Evolutionary conservation across 768 basidiomycete species (phyloP).

Genomic region (Scleroderma citrinum): DNA sequence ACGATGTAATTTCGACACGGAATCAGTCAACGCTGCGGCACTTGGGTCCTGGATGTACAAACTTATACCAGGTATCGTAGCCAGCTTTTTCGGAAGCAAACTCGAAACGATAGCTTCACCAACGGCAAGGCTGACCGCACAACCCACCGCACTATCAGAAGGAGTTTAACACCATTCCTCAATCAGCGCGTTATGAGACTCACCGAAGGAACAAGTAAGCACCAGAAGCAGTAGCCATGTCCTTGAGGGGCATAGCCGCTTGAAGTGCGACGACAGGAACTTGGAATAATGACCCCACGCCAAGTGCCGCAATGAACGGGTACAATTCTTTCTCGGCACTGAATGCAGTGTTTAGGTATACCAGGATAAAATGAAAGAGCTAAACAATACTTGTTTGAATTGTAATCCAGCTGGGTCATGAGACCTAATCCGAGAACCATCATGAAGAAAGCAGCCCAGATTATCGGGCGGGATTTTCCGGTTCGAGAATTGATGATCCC

Average conservation of each 20-base stretch:
- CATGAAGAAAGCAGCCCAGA: slow-evolving; percentile 55
- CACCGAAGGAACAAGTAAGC: slow-evolving; percentile 68
- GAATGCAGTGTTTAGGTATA: slow-evolving; percentile 3
- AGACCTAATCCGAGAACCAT: slow-evolving; percentile 65
- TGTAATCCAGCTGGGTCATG: slow-evolving; percentile 61
- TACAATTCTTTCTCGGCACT: slow-evolving; percentile 63
- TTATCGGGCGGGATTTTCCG: slow-evolving; percentile 52
- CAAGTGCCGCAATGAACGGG: slow-evolving; percentile 60
- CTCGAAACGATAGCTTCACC: slow-evolving; percentile 68
- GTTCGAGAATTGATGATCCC: slow-evolving; percentile 55
- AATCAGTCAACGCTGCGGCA: slow-evolving; percentile 39
- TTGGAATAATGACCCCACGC: slow-evolving; percentile 63
- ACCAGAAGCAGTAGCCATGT: slow-evolving; percentile 78
- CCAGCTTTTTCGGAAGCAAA: slow-evolving; percentile 35
- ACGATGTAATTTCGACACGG: slow-evolving; percentile 23
- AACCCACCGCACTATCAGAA: slow-evolving; percentile 57
- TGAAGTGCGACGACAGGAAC: slow-evolving; percentile 68
- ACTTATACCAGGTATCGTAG: slow-evolving; percentile 26
- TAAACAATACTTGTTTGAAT: slow-evolving; percentile 42
- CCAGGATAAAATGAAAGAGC: neutral
- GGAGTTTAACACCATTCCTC: neutral
- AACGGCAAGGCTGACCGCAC: slow-evolving; percentile 69
- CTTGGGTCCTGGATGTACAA: slow-evolving; percentile 31
- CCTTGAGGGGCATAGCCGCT: slow-evolving; percentile 81
- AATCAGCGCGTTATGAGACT: neutral